These are phyloP conservation scores for Acmispon strigosus DNA, from an alignment of 306 rosid species.

Conservation along the genomic window DNA sequence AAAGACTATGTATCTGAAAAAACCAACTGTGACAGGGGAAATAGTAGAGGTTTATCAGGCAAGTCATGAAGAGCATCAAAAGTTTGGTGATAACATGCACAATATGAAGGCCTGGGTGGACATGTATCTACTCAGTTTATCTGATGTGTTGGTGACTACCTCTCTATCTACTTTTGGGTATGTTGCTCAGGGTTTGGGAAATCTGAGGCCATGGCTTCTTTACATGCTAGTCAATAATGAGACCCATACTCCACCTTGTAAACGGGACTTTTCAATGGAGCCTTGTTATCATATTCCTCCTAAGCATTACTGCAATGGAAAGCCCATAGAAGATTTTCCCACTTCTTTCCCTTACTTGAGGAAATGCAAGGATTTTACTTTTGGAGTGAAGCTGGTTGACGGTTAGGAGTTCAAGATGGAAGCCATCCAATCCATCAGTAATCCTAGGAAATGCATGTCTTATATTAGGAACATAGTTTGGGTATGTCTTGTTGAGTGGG, in stretches of 20 bases:
- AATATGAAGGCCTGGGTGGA: conserved; percentile 50
- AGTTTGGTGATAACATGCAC: conserved; percentile 40
- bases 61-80: conserved; percentile 52
- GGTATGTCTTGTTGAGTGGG: too few relatives aligned
- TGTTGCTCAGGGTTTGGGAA: conserved; percentile 60
- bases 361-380: conserved; percentile 38
- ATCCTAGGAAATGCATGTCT: too few relatives aligned
- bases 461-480: too few relatives aligned
- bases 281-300: conserved; percentile 55
- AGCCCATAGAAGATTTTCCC: conserved; percentile 27
- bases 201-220: conserved; percentile 53
- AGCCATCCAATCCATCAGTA: too few relatives aligned
- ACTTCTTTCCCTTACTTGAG: conserved; percentile 31
- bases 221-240: conserved; percentile 17
- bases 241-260: conserved; percentile 33
- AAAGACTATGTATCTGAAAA: conserved; percentile 32
- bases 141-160: conserved; percentile 49
- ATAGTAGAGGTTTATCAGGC: conserved; percentile 35
- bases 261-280: conserved; percentile 41
- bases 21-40: conserved; percentile 39
- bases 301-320: conserved; percentile 40
- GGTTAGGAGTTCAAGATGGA: too few relatives aligned
- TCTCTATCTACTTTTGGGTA: conserved; percentile 63
- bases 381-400: conserved; percentile 33
- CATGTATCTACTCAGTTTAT: conserved; percentile 50